Percentiles rank a stretch among this genome's conserved stretches.
phyloP scores from a whole-genome alignment of 345 rosid species.

The Jatropha curcas region DNA sequence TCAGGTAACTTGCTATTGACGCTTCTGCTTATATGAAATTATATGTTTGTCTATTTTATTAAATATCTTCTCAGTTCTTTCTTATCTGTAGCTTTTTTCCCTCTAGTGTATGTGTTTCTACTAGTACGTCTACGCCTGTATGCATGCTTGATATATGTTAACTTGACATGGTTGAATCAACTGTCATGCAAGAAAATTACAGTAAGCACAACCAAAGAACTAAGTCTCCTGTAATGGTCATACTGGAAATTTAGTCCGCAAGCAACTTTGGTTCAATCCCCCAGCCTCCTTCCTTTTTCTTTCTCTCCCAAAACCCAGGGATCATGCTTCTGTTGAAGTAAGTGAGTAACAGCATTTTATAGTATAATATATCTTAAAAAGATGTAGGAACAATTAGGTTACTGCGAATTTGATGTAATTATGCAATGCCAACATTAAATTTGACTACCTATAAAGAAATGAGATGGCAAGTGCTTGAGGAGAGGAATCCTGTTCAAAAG shows the following conservation, averaged over 20 bases:
- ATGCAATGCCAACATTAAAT: no score
- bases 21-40: slow-evolving; percentile 14
- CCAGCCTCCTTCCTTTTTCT: no score
- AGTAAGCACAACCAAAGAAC: not conserved
- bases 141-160: not conserved
- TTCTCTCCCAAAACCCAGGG: no score
- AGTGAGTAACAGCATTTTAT: not conserved
- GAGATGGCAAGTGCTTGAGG: not conserved
- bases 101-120: not conserved
- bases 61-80: not conserved
- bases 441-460: not conserved
- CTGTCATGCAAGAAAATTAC: slow-evolving; percentile 3
- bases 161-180: not conserved
- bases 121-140: not conserved
- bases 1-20: slow-evolving; percentile 52
- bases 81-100: no score
- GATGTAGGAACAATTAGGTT: not conserved
- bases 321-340: not conserved
- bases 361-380: not conserved
- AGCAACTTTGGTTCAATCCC: not conserved
- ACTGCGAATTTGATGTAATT: not conserved
- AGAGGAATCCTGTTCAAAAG: not conserved
- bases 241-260: not conserved
- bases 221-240: slow-evolving; percentile 9
- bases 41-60: not conserved